A percentile compares a stretch with the other conserved stretches of the same genome.
These are phyloP conservation scores for Lachancea dasiensis DNA, from an alignment of 805 yeast genomes.

Conservation along the genomic window DNA sequence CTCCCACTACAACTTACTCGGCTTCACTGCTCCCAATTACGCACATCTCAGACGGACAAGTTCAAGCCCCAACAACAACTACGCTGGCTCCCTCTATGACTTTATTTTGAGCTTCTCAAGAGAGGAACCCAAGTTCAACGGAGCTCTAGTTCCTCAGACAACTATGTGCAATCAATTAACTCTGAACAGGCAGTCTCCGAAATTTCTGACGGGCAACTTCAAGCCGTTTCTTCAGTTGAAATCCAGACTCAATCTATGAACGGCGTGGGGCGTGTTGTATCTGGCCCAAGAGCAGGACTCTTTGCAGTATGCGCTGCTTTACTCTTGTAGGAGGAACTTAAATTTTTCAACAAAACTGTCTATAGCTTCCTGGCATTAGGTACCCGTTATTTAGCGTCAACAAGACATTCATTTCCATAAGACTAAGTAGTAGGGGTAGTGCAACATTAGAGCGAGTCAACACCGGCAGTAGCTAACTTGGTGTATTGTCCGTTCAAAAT, in stretches of 20 bases:
- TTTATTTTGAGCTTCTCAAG: too few species aligned
- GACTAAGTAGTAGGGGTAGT: too few species aligned
- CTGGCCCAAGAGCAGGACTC: slow-evolving; percentile 23
- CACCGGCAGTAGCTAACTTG: too few species aligned
- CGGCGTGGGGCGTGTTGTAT: slow-evolving; percentile 5
- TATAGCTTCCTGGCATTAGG: too few species aligned
- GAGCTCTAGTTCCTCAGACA: too few species aligned
- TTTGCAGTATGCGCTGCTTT: slow-evolving; percentile 15
- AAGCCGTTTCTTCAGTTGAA: slow-evolving; percentile 33
- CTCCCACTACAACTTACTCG: slow-evolving; percentile 20
- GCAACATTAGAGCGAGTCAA: too few species aligned
- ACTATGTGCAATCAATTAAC: slow-evolving; percentile 12
- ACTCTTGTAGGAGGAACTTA: neutral
- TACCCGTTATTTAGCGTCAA: too few species aligned
- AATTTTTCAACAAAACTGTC: neutral
- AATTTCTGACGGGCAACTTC: slow-evolving; percentile 34
- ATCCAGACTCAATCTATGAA: slow-evolving; percentile 15
- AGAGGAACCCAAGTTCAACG: too few species aligned
- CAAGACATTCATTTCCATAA: too few species aligned
- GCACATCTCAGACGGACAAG: slow-evolving; percentile 39
- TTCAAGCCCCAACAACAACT: slow-evolving; percentile 20
- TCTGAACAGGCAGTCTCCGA: slow-evolving; percentile 11
- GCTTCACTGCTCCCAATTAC: slow-evolving; percentile 36
- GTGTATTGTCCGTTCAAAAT: too few species aligned
- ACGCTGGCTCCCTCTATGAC: too few species aligned